A percentile compares a stretch with the other conserved stretches of the same genome.
Conservation (phyloP, 2,329 filamentous ascomycete genomes). For the Drechslerella coelobrocha region DNA sequence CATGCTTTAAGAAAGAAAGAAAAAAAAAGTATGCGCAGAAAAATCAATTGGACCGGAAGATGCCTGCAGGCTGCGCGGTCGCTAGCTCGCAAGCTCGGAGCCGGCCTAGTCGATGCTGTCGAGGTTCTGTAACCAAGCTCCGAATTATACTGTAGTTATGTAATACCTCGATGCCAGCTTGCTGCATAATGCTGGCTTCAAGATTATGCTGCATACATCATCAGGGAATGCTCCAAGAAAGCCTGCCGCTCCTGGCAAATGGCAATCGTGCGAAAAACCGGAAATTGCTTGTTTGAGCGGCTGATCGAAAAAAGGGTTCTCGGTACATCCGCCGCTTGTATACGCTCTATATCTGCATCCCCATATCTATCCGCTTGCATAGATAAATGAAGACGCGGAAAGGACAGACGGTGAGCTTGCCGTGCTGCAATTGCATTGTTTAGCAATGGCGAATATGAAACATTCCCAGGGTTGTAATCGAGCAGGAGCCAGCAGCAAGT, state of each 20-base stretch:
- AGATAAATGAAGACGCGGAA: background rate
- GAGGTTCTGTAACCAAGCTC: background rate
- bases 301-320: constrained; percentile 19
- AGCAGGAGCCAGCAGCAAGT: constrained; percentile 8
- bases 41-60: constrained; percentile 49
- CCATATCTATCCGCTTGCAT: constrained; percentile 6
- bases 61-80: constrained; percentile 26
- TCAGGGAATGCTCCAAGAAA: too few species aligned
- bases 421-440: constrained; percentile 9
- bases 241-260: too few species aligned
- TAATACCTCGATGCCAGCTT: too few species aligned
- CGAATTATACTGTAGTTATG: background rate
- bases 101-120: constrained; percentile 19
- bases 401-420: constrained; percentile 1
- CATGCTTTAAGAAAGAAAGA: constrained; percentile 29
- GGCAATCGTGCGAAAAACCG: constrained; percentile 23
- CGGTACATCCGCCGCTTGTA: constrained; percentile 26
- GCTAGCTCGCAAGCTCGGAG: constrained; percentile 24
- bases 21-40: constrained; percentile 40
- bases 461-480: constrained; percentile 46
- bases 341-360: background rate
- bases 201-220: too few species aligned
- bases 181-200: too few species aligned
- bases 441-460: constrained; percentile 49
- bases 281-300: constrained; percentile 15